phyloP scores from a whole-genome alignment of 495 filamentous ascomycete species.

The Hypomontagnella submonticulosa region DNA sequence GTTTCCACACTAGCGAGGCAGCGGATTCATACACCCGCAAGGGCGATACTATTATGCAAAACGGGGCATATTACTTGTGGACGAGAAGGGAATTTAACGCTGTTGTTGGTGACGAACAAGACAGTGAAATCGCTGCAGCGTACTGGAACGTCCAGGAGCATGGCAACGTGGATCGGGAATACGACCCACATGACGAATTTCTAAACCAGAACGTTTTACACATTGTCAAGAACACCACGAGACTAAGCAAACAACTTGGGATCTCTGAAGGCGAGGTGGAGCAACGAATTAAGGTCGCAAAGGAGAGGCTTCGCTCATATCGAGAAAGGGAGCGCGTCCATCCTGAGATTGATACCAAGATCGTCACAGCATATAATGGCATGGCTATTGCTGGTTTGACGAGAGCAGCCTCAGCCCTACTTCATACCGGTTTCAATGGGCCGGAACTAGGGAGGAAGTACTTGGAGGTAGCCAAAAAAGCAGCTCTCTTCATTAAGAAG shows the following conservation, averaged over 20 bases:
- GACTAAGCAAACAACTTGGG: conserved; percentile 81
- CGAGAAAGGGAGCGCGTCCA: conserved; percentile 78
- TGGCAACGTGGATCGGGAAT: conserved; percentile 85
- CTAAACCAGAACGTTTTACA: conserved; percentile 78
- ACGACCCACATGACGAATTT: conserved; percentile 93
- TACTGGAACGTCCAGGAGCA: conserved; percentile 89
- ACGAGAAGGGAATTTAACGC: conserved; percentile 86
- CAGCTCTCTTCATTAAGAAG: conserved; percentile 78
- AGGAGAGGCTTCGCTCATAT: conserved; percentile 76
- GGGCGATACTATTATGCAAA: conserved; percentile 84
- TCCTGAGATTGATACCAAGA: conserved; percentile 91
- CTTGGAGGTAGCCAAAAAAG: conserved; percentile 70
- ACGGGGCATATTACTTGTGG: conserved; percentile 97
- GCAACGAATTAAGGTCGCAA: conserved; percentile 73
- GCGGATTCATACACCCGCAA: conserved; percentile 84
- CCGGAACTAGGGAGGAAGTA: conserved; percentile 62
- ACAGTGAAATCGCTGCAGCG: conserved; percentile 78
- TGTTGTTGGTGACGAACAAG: conserved; percentile 70
- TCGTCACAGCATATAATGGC: conserved; percentile 89
- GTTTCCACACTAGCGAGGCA: conserved; percentile 90
- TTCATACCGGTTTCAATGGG: conserved; percentile 66
- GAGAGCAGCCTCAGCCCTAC: conserved; percentile 74
- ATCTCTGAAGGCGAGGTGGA: conserved; percentile 78
- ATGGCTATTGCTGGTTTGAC: conserved; percentile 87
- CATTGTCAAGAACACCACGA: conserved; percentile 62